Evolutionary conservation across 441 rosid species (phyloP), one percentile per base, ranked within the genome.

Genomic region (Adansonia madagascariensis): DNA sequence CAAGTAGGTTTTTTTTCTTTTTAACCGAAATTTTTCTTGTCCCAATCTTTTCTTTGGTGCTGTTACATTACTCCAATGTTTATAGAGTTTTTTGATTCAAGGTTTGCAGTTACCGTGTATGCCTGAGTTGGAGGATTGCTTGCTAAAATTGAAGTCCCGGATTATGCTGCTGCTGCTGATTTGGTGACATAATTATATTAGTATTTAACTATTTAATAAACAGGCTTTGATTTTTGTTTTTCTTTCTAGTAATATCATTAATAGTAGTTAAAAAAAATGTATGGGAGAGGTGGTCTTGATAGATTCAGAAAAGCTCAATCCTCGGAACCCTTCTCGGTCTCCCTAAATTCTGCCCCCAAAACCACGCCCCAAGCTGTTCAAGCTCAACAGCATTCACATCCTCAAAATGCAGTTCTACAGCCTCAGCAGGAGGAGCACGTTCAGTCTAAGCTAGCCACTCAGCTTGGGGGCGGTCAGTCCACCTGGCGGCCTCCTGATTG

Each of bases 401-500:
- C 85, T 61, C 85, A 78, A 76, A 73, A 70, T 50, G 71, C 55
- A 10, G 31, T 22, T 46, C 46, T n/a, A 53, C 85, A 79, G 44
- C 56, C 17, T 72, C 89, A 70, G 61, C 80, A 76, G 18, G 94
- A 86, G 85, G 88, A 71, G 27, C 50, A 55, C 14, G 6, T 27
- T 71, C 89, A 84, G 74, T 11, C 89, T 60, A 88, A 84, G 84
- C 88, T 77, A 68, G 76, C 81, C 77, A 93, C 92, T 15, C 94
- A 91, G 80, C 77, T 90, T 70, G 98, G 99, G 74, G 97, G 89
- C 0, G 91, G 99, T 43, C 98, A 93, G 70, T 95, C 99, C n/a
- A 84, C 82, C 59, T 95, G 99, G 99, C 92, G 87, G 84, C 99
- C 97, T 3, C 99, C 99, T 52, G 97, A 95, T 79, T 95, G 99